Conservation (phyloP, 176 grass and related monocot species). For the Oryza punctata region DNA sequence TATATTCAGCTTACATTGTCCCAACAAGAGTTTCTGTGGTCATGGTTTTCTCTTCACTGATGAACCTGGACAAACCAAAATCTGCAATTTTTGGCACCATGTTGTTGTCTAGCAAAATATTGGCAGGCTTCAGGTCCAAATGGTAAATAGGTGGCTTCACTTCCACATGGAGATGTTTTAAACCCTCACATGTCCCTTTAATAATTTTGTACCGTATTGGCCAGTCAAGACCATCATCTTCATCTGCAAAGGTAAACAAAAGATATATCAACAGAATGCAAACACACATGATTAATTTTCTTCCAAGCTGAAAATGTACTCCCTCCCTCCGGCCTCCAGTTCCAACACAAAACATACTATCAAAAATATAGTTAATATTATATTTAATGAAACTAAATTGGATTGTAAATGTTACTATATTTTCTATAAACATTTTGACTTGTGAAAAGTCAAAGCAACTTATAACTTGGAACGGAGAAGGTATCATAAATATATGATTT, state of each 20-base stretch:
- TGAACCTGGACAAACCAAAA: not conserved
- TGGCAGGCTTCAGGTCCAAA: not conserved
- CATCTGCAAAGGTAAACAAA: not conserved
- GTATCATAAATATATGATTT: no score
- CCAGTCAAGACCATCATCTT: constrained; percentile 14
- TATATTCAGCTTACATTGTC: not conserved
- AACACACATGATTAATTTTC: not conserved
- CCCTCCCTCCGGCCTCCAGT: no score
- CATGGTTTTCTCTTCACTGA: not conserved
- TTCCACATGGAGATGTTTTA: constrained; percentile 1
- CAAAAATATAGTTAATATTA: no score
- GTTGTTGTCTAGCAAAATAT: not conserved
- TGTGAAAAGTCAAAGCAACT: no score
- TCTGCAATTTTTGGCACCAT: not conserved
- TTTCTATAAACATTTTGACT: no score
- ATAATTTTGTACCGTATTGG: constrained; percentile 5
- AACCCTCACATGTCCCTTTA: constrained; percentile 1
- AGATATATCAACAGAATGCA: no score
- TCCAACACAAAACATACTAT: no score
- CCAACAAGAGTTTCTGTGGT: not conserved
- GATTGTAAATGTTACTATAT: no score
- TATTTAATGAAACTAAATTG: no score
- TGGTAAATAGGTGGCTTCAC: not conserved
- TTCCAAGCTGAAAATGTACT: not conserved
- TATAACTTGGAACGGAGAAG: no score